Base-by-base conservation (phyloP, 2,329 filamentous ascomycete species). In the Fusarium anthophilum region DNA sequence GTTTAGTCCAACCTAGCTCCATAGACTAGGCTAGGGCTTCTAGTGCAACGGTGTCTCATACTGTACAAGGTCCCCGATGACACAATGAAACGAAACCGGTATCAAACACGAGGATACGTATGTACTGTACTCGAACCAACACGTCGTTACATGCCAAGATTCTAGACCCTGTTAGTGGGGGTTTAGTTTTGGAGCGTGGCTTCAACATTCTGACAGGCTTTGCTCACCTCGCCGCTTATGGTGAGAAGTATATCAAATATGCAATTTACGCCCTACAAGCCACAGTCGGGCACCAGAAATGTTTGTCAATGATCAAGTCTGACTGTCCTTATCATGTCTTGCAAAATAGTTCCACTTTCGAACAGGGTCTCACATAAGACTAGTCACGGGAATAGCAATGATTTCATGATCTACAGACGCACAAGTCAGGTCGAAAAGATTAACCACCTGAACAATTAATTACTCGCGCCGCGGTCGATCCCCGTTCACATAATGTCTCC, bases 31-130 rank as follows among this genome's bases (percentile, higher is more conserved):
- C 32, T 51, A 37, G 48, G n/a, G 26, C 22, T 39, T 24, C 35
- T 56, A 64, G 66, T 47, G 66, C 22, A 70, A 66, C 66, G 41
- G 38, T 35, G 22, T 24, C 44, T 38, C 30, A 66, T 60, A 37
- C 53, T 53, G 39, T 38, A 53, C 41, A 45, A n/a, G 53, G 38
- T 45, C 11, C 32, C 32, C 35, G 44, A 50, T 43, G 38, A 65
- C 30, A 39, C 18, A 37, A 45, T 41, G 39, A 67, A 66, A 66
- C 65, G 24, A 24, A 32, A 22, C n/a, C 22, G 32, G 62, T 59
- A 39, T 65, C 63, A 43, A 38, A 30, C 32, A 30, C 38, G 32
- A 7, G 26, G 45, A 38, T 15, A 47, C 32, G 32, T 35, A 32
- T 14, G 45, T 37, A 30, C 26, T 26, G 47, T 64, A 30, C 22